Base-by-base conservation (phyloP, 208 protist species). In the Leishmania martiniquensis region DNA sequence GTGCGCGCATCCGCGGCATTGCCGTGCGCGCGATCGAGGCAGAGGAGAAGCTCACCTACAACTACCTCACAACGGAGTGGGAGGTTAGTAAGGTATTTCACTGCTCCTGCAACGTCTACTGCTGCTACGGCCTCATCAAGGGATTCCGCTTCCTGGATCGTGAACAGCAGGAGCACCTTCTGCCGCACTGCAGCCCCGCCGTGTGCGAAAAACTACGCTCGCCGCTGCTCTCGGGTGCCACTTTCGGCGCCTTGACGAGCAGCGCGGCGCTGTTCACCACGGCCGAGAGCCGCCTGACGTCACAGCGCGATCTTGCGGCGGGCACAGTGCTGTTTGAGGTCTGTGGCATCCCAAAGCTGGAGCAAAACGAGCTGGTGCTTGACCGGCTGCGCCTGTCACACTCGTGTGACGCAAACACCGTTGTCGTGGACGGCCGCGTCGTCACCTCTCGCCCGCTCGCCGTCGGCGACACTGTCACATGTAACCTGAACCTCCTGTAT, bases 21-120 rank as follows among this genome's bases (percentile, higher is more conserved):
- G 91, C 94, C 29, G 80, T 94, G 6, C 94, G 94, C 42, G 71
- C 80, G 63, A 97, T 97, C 68, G 89, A 91, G 70, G 76, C 77
- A 29, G 87, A 87, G 34, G 94, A 97, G 81, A 77, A 78, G 72
- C 82, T 97, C 45, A 94, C 92, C 47, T 96, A 83, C 88, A 96
- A 97, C 81, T 97, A 95, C 80, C 85, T 97, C 47, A 93, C 87
- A 75, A 96, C 92, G 39, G 92, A 97, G 82, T 97, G 89, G 90
- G 87, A 96, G 75, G 82, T 97, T 79, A 87, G 82, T 54, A 89
- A 93, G 73, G 89, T 92, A 25, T 97, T 97, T 76, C 80, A 87
- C 72, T 97, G 94, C 83, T 79, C 65, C 25, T 97, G 94, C 76
- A 93, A 89, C 81, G 87, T 87, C 73, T 88, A 90, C 83, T 90